Base-by-base conservation (phyloP, 2,329 filamentous ascomycete genomes). In the Neonectria punicea region DNA sequence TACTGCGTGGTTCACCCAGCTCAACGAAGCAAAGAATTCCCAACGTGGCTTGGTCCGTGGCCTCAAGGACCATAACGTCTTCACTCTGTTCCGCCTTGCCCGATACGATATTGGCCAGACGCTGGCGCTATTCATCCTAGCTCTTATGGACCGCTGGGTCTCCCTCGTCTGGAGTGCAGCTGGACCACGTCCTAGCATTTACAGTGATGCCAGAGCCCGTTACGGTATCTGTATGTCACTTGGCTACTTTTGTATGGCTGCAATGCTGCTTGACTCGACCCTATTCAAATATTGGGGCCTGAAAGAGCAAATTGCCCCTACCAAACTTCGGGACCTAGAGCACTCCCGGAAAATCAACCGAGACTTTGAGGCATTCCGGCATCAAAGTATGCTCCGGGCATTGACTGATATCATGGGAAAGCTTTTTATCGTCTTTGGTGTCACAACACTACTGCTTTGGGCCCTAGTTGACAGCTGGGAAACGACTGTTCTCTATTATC, bases 91-190 rank as follows among this genome's bases (percentile, higher is more conserved):
- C 28, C 68, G 68, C 16, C 56, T 67, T 7, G 68, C 68, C 7
- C 56, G 56, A 3, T 61, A 67, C 4, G 68, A 70, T 25, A 63
- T 70, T 30, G 68, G 68, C 2, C 68, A 70, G 13, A 70, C 68
- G 2, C 67, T 70, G 1, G 68, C 58, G 2, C 14, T 70, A 1
- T 70, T 70, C 36, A 25, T 70, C 1, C 55, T 70, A 14, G 68
- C 68, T 4, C 41, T 70, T 1, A 63, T 70, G 67, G 68, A 70
- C 39, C 68, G 68, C 2, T 70, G 68, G 68, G 54, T 70, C 9
- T 67, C 69, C 61, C 61, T 70, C 32, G 53, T 60, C 1, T 62
- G 63, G 64, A 70, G 68, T 47, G 68, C 68, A 2, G 50, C 61
- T 5, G 47, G 60, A 5, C 65, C 68, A 2, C 69, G 67, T 9